Evolutionary conservation across 2,329 filamentous ascomycete species (phyloP).

Genomic region (Sarocladiaceae sp.): DNA sequence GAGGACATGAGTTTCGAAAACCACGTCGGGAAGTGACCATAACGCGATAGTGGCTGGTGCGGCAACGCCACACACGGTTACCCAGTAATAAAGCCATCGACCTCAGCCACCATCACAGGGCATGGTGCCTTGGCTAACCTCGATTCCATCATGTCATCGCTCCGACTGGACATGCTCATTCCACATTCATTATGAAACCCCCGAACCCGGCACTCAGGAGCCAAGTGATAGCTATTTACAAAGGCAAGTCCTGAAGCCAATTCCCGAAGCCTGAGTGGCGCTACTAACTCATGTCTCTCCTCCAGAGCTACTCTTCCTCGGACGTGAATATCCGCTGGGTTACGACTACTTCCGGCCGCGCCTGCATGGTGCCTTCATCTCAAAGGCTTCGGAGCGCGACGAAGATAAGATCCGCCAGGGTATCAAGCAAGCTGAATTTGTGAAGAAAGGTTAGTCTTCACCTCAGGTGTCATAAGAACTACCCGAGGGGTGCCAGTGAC

Average conservation of each 20-base stretch:
- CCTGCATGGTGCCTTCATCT: slow-evolving; percentile 80
- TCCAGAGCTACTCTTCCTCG: slow-evolving; percentile 77
- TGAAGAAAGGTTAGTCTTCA: slow-evolving; percentile 86
- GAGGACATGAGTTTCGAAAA: too few species aligned
- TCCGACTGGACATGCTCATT: neutral
- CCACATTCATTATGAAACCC: slow-evolving; percentile 18
- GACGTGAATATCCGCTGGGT: slow-evolving; percentile 81
- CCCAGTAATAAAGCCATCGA: too few species aligned
- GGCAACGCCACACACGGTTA: neutral
- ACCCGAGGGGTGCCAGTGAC: neutral
- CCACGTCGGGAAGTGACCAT: too few species aligned
- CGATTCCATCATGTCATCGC: neutral
- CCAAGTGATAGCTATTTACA: slow-evolving; percentile 83
- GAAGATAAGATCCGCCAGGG: slow-evolving; percentile 71
- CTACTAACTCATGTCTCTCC: neutral
- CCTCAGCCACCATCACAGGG: too few species aligned
- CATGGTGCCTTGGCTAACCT: neutral
- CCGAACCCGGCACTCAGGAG: slow-evolving; percentile 59
- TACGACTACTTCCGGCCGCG: slow-evolving; percentile 75
- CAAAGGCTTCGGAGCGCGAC: slow-evolving; percentile 65
- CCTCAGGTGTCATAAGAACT: too few species aligned
- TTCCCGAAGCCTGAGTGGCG: neutral
- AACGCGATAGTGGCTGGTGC: neutral
- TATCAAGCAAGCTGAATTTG: slow-evolving; percentile 76
- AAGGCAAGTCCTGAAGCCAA: slow-evolving; percentile 51